Base-by-base conservation (phyloP, 208 protist genomes). In the Strigomonas culicis region DNA sequence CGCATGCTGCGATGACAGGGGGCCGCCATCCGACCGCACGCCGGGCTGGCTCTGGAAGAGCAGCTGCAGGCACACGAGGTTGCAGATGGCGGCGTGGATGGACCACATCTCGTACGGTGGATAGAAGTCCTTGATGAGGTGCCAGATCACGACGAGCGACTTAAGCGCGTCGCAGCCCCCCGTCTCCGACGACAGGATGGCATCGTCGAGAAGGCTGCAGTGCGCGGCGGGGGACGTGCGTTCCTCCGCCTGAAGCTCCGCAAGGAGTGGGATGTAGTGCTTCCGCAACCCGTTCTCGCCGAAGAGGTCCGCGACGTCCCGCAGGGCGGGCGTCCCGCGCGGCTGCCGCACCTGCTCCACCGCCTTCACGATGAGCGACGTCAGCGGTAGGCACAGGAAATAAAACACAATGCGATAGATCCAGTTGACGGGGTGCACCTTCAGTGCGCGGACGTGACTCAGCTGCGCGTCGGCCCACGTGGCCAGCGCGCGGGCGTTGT, bases 51-150 rank as follows among this genome's bases (percentile, higher is more conserved):
- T 7, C 21, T 76, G 67, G 50, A 67, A 75, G 43, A 85, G 50
- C 0, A 90, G 44, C 2, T 83, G 76, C 21, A 86, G 50, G 8
- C 91, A 57, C 17, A 88, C 81, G 43, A 83, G 34, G 57, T 87
- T 72, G 55, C 80, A 90, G 46, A 91, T 84, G 13, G 78, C 76
- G 21, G 75, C 63, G 59, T 95, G 84, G 34, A 95, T 63, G 0
- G 85, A 77, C 88, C 88, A 95, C 72, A 86, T 86, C 68, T 95
- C 83, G 27, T 84, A 66, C 43, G 66, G 58, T 1, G 88, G 88
- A 61, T 95, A 95, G 67, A 92, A 95, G 13, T 75, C 59, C 11
- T 59, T 53, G 39, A 95, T 87, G 30, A 88, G 66, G 8, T 72
- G 66, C 65, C 78, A 88, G 19, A 92, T 68, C 22, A 83, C 57